These are phyloP conservation scores for Ballota nigra DNA, from an alignment of 257 asterid species.

Conservation along the genomic window DNA sequence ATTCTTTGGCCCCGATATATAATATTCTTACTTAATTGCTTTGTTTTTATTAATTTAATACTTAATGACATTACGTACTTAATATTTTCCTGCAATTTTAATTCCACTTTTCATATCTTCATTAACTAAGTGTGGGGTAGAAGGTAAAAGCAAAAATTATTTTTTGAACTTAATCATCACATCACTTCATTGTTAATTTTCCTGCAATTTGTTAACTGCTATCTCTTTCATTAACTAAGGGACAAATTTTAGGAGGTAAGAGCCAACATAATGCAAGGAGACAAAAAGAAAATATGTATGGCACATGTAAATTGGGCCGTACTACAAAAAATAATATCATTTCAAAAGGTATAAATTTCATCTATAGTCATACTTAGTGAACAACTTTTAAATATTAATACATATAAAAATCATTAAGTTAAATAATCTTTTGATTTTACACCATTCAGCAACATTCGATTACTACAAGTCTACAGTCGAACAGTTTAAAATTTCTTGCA, in stretches of 20 bases:
- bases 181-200: neutral
- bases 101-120: neutral
- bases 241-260: neutral
- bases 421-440: too few relatives aligned
- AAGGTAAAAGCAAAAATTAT: neutral
- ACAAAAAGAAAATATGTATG: neutral
- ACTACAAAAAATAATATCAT: neutral
- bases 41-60: neutral
- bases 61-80: too few relatives aligned
- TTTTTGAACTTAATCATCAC: neutral
- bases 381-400: neutral
- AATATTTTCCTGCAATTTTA: too few relatives aligned
- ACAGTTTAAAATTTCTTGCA: too few relatives aligned
- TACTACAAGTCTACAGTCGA: too few relatives aligned
- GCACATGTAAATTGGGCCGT: neutral
- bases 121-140: neutral
- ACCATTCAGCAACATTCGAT: too few relatives aligned
- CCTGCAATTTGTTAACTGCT: neutral
- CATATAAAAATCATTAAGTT: neutral
- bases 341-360: neutral
- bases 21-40: too few relatives aligned
- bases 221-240: neutral
- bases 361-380: neutral
- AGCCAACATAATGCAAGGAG: neutral
- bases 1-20: too few relatives aligned